A percentile compares a stretch with the other conserved stretches of the same genome.
phyloP scores from a whole-genome alignment of 192 early-diverging fungal species.

The Gigaspora rosea region DNA sequence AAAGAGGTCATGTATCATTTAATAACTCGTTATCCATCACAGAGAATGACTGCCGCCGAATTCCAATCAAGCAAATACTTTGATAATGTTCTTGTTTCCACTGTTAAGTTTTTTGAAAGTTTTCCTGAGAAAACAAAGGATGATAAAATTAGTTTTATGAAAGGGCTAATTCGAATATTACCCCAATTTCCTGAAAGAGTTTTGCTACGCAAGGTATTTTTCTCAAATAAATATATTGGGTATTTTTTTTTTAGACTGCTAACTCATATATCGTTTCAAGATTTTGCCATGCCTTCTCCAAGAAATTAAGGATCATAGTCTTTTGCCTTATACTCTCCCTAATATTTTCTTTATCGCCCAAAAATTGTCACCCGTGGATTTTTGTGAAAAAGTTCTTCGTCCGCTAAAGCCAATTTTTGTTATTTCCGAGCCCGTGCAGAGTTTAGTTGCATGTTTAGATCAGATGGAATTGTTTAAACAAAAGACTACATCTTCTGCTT shows the following conservation, averaged over 20 bases:
- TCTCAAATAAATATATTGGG: background rate
- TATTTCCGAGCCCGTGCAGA: conserved; percentile 66
- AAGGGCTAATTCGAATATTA: conserved; percentile 69
- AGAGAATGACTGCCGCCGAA: conserved; percentile 59
- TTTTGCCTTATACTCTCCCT: conserved; percentile 74
- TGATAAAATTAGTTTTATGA: conserved; percentile 80
- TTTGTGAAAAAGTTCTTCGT: conserved; percentile 61
- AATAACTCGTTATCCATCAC: conserved; percentile 52
- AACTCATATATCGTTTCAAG: conserved; percentile 35
- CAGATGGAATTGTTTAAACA: conserved; percentile 65
- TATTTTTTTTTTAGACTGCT: too few relatives aligned
- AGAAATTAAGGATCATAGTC: conserved; percentile 71
- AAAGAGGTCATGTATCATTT: conserved; percentile 54
- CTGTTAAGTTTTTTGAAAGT: conserved; percentile 76
- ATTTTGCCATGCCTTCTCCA: conserved; percentile 72
- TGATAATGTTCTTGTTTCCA: conserved; percentile 76
- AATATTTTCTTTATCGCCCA: conserved; percentile 74
- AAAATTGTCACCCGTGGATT: conserved; percentile 60
- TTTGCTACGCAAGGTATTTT: conserved; percentile 62
- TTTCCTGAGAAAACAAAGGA: conserved; percentile 78
- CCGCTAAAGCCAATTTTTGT: conserved; percentile 64
- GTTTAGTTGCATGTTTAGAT: conserved; percentile 66
- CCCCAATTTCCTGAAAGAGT: conserved; percentile 73
- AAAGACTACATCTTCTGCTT: conserved; percentile 59
- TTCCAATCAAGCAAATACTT: conserved; percentile 76